Conservation (phyloP, 2,329 filamentous ascomycete genomes). For the Incumbomyces lentus region DNA sequence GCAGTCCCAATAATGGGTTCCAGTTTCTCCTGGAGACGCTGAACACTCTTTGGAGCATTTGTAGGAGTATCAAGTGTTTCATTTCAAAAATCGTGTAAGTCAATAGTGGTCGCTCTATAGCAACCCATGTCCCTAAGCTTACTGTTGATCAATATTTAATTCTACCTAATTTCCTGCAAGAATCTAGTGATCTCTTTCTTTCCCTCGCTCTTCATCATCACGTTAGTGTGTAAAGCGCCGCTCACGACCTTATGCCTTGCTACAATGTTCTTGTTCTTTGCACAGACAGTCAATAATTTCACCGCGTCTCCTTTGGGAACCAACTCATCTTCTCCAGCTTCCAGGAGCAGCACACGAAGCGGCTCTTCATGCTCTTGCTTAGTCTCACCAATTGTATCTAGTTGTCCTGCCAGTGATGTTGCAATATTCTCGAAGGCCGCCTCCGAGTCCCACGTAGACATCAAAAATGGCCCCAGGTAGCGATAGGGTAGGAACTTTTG, state of each 20-base stretch:
- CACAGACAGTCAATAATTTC: conserved; percentile 27
- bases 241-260: conserved; percentile 31
- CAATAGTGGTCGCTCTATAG: no score
- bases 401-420: conserved; percentile 1
- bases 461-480: conserved; percentile 62
- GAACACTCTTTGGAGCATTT: no score
- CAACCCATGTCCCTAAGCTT: no score
- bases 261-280: conserved; percentile 17
- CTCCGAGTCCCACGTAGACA: conserved; percentile 47
- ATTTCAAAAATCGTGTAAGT: no score
- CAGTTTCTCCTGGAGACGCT: no score
- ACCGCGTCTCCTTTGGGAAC: conserved; percentile 30
- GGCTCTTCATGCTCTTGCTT: conserved; percentile 8
- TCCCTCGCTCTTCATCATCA: conserved; percentile 34
- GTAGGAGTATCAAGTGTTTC: no score
- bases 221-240: conserved; percentile 42
- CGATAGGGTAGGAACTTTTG: conserved; percentile 71
- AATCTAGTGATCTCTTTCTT: conserved; percentile 21
- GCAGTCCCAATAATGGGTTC: no score
- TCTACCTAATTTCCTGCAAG: conserved; percentile 3
- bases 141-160: no score
- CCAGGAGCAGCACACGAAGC: conserved; percentile 29
- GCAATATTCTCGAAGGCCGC: conserved; percentile 32
- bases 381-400: background rate
- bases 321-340: conserved; percentile 35